A percentile compares a stretch with the other conserved stretches of the same genome.
phyloP scores from a whole-genome alignment of 177 flowering plant genomes.

The Tripterygium wilfordii region DNA sequence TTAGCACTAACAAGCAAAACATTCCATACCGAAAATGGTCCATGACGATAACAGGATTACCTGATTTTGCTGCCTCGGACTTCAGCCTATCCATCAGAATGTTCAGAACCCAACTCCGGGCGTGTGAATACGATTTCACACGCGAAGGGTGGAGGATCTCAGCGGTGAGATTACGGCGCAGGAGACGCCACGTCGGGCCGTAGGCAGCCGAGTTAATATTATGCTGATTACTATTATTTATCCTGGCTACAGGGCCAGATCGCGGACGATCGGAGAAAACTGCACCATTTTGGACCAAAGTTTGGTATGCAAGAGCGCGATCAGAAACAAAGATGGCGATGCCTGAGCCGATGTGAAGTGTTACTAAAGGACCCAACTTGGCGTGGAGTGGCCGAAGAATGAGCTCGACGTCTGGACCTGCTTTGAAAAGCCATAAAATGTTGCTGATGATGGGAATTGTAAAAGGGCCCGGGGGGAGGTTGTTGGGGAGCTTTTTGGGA shows the following conservation, averaged over 20 bases:
- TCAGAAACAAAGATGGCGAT: neutral
- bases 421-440: neutral
- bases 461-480: neutral
- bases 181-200: constrained; percentile 45
- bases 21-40: constrained; percentile 38
- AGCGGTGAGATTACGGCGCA: constrained; percentile 35
- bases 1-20: constrained; percentile 40
- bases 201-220: constrained; percentile 33
- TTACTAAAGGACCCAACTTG: neutral
- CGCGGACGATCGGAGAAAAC: constrained; percentile 39
- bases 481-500: neutral
- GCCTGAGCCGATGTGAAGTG: neutral
- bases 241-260: neutral
- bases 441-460: neutral
- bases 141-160: constrained; percentile 30
- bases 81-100: constrained; percentile 10
- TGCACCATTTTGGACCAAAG: constrained; percentile 26
- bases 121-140: constrained; percentile 21
- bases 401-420: neutral
- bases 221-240: constrained; percentile 25
- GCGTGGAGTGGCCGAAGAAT: neutral
- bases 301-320: neutral
- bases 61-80: neutral
- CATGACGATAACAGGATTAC: constrained; percentile 5
- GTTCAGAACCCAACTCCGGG: constrained; percentile 31